A percentile compares a stretch with the other conserved stretches of the same genome.
phyloP scores from a whole-genome alignment of 441 rosid species.

The Bocquillonia castaneifolia region DNA sequence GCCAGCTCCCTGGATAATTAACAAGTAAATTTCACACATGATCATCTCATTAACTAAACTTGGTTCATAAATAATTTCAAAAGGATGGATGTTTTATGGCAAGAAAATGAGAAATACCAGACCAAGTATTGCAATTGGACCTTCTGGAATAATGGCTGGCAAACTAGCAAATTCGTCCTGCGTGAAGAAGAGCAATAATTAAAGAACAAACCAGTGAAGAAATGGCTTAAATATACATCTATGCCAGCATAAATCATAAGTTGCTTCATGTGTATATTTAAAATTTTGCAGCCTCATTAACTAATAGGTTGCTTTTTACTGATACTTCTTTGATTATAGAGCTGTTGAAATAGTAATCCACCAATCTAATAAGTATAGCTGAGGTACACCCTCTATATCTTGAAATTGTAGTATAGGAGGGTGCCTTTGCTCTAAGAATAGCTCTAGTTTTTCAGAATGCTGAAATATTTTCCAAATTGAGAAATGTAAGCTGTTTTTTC shows the following conservation, averaged over 20 bases:
- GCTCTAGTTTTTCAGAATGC: background rate
- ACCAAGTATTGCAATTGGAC: slow-evolving; percentile 75
- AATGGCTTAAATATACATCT: background rate
- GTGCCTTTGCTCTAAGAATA: background rate
- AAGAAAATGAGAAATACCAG: slow-evolving; percentile 41
- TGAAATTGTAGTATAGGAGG: background rate
- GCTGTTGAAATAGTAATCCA: background rate
- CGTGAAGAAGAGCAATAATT: background rate
- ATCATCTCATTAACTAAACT: background rate
- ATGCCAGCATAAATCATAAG: background rate
- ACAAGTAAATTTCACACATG: background rate
- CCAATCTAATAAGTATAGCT: background rate
- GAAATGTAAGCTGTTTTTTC: background rate
- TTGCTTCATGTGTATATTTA: background rate
- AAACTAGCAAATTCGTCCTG: slow-evolving; percentile 78
- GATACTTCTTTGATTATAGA: background rate
- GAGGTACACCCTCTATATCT: background rate
- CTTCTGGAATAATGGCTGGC: slow-evolving; percentile 64
- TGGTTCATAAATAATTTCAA: background rate
- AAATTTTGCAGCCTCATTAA: background rate
- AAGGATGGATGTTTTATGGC: background rate
- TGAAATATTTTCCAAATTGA: background rate
- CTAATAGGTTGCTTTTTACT: background rate
- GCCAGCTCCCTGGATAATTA: slow-evolving; percentile 63
- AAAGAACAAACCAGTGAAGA: background rate